A percentile compares a stretch with the other conserved stretches of the same genome.
Conservation (phyloP, 768 basidiomycete species). For the Hemileccinum rubropunctum region DNA sequence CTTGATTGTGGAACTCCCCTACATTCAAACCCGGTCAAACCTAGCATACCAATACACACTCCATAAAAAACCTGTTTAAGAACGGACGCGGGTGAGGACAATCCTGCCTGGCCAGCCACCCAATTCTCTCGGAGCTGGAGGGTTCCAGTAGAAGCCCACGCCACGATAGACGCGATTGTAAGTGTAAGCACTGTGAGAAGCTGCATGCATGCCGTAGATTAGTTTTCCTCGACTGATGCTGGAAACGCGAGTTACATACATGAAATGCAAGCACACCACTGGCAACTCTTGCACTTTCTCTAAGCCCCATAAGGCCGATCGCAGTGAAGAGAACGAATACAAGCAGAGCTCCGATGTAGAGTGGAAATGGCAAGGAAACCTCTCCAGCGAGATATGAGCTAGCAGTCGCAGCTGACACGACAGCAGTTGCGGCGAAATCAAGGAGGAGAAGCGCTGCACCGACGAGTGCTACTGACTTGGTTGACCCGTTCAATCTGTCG, state of each 20-base stretch:
- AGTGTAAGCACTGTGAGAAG: slow-evolving; percentile 54
- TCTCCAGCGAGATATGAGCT: slow-evolving; percentile 66
- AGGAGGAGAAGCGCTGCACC: slow-evolving; percentile 67
- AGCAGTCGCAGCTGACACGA: slow-evolving; percentile 74
- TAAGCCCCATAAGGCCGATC: slow-evolving; percentile 55
- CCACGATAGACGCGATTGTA: slow-evolving; percentile 45
- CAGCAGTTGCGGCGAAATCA: slow-evolving; percentile 66
- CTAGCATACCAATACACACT: slow-evolving; percentile 68
- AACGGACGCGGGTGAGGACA: slow-evolving; percentile 30
- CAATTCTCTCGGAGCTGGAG: slow-evolving; percentile 54
- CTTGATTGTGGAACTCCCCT: not conserved
- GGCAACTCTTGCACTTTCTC: slow-evolving; percentile 62
- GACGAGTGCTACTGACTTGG: slow-evolving; percentile 60
- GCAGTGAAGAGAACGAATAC: slow-evolving; percentile 53
- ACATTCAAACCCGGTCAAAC: slow-evolving; percentile 74
- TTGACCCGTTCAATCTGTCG: slow-evolving; percentile 58
- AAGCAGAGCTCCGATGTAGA: slow-evolving; percentile 49
- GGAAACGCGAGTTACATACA: slow-evolving; percentile 33
- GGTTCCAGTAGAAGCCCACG: slow-evolving; percentile 53
- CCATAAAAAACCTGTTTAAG: slow-evolving; percentile 58
- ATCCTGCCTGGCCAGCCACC: slow-evolving; percentile 34
- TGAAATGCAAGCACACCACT: slow-evolving; percentile 57
- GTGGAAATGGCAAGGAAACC: slow-evolving; percentile 53
- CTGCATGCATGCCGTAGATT: slow-evolving; percentile 29
- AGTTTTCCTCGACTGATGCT: not conserved